phyloP scores from a whole-genome alignment of 345 rosid genomes.

The Bretschneidera sinensis region DNA sequence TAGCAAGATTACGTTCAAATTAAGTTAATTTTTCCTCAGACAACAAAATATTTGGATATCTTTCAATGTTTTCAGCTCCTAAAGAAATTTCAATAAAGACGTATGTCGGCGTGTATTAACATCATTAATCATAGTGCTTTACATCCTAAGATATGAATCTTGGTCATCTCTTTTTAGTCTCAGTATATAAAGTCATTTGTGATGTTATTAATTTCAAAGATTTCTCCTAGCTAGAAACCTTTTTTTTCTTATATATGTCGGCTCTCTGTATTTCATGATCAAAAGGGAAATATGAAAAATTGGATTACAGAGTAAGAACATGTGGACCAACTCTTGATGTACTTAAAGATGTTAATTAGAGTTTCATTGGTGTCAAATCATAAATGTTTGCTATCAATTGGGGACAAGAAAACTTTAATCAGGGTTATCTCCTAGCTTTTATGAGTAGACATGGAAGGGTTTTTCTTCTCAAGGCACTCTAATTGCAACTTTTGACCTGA shows the following conservation, averaged over 20 bases:
- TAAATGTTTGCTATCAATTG: slow-evolving; percentile 14
- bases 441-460: slow-evolving; percentile 26
- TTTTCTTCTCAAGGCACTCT: slow-evolving; percentile 34
- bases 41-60: slow-evolving; percentile 11
- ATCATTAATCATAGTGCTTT: neutral
- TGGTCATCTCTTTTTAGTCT: too few species aligned
- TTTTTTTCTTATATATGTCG: neutral
- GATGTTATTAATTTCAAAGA: too few species aligned
- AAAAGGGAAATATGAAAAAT: neutral
- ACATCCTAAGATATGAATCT: neutral
- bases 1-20: neutral
- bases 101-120: neutral
- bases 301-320: neutral
- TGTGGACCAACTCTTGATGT: neutral
- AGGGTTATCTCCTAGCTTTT: slow-evolving; percentile 19
- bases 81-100: neutral
- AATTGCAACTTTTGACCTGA: slow-evolving; percentile 48
- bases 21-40: neutral
- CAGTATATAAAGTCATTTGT: too few species aligned
- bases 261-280: neutral
- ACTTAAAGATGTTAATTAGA: neutral
- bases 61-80: neutral
- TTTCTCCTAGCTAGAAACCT: neutral
- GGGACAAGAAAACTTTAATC: slow-evolving; percentile 26
- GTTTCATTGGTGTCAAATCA: slow-evolving; percentile 32